phyloP scores from a whole-genome alignment of 169 alveolate species.

The Hepatocystis sp. region DNA sequence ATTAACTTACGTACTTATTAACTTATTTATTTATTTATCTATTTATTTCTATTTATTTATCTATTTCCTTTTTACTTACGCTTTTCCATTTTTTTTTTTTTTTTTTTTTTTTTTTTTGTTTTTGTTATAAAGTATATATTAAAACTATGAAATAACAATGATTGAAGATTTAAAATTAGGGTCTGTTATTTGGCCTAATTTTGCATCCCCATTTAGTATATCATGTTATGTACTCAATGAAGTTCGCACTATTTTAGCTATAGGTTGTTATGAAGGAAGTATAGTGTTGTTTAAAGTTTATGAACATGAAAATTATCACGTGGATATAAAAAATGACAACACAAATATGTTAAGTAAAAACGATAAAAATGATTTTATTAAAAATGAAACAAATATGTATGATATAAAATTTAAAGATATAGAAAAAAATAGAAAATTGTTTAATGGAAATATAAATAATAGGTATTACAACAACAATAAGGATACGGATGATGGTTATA shows the following conservation, averaged over 20 bases:
- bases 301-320: conserved; percentile 15
- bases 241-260: conserved; percentile 18
- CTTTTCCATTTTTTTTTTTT: too few relatives aligned
- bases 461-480: too few relatives aligned
- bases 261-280: conserved; percentile 61
- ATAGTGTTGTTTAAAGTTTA: conserved; percentile 38
- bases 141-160: conserved; percentile 70
- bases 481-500: too few relatives aligned
- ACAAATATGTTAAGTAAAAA: too few relatives aligned
- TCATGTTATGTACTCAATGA: conserved; percentile 57
- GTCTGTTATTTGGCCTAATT: conserved; percentile 76
- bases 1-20: too few relatives aligned
- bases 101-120: too few relatives aligned
- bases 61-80: too few relatives aligned
- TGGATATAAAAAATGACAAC: neutral
- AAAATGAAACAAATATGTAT: neutral
- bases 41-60: too few relatives aligned
- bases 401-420: neutral
- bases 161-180: conserved; percentile 76
- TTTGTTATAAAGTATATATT: too few relatives aligned
- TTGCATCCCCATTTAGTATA: conserved; percentile 61
- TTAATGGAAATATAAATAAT: too few relatives aligned
- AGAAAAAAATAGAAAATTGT: neutral
- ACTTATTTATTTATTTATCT: too few relatives aligned
- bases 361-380: too few relatives aligned